Evolutionary conservation across 192 early-diverging fungal species (phyloP).

Genomic region (Geranomyces variabilis): DNA sequence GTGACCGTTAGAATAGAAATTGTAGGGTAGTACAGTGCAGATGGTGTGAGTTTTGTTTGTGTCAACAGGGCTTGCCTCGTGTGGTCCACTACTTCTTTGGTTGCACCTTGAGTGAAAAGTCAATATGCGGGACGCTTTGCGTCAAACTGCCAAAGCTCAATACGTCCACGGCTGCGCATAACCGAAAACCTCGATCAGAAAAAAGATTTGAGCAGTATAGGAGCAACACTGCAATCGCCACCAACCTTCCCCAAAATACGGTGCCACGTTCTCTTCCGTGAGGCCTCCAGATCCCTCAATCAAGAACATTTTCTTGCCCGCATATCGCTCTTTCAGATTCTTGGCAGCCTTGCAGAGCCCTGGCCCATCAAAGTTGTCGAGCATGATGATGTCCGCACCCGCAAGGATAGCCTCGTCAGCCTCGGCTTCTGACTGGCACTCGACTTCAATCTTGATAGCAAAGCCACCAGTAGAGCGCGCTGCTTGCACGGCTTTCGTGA

Average conservation of each 20-base stretch:
- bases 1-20: too few relatives aligned
- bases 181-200: too few relatives aligned
- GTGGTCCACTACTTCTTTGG: conserved; percentile 21
- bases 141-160: conserved; percentile 91
- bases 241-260: conserved; percentile 80
- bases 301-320: conserved; percentile 61
- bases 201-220: too few relatives aligned
- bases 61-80: not conserved
- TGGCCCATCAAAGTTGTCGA: conserved; percentile 89
- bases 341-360: conserved; percentile 66
- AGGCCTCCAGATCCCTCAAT: conserved; percentile 97
- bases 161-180: conserved; percentile 73
- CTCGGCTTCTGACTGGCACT: conserved; percentile 89
- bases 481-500: conserved; percentile 82
- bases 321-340: conserved; percentile 78
- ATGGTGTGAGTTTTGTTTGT: too few relatives aligned
- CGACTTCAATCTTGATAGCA: conserved; percentile 95
- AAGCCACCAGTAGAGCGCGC: conserved; percentile 87
- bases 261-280: conserved; percentile 79
- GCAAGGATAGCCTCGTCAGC: conserved; percentile 94
- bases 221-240: not conserved
- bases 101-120: conserved; percentile 94
- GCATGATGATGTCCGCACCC: conserved; percentile 97
- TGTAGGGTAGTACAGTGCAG: too few relatives aligned
- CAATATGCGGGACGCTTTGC: conserved; percentile 93